These are phyloP conservation scores for Trypanosoma avium DNA, from an alignment of 208 protist genomes.

Conservation along the genomic window DNA sequence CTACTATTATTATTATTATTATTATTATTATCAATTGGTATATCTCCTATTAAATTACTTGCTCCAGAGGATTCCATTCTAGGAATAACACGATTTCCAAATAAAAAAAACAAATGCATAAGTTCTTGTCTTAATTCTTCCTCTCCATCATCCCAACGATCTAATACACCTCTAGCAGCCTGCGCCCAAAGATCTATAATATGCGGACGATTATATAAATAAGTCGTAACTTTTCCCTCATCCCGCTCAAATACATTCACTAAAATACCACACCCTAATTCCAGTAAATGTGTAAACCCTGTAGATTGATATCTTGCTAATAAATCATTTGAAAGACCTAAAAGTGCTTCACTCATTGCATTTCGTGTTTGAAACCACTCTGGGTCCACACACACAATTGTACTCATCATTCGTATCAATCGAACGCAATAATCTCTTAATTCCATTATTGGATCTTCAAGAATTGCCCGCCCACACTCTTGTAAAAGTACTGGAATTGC, in stretches of 20 bases:
- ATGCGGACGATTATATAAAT: conserved; percentile 37
- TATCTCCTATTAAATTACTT: too few relatives aligned
- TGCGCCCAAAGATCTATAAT: conserved; percentile 54
- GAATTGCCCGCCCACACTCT: conserved; percentile 44
- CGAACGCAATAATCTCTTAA: conserved; percentile 30
- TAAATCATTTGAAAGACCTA: conserved; percentile 42
- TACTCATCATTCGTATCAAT: conserved; percentile 60
- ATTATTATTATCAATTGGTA: too few relatives aligned
- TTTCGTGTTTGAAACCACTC: conserved; percentile 44
- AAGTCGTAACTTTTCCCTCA: conserved; percentile 43
- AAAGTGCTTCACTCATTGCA: conserved; percentile 36
- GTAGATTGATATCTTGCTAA: conserved; percentile 25
- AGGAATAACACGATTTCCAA: conserved; percentile 66
- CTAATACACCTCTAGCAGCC: conserved; percentile 43
- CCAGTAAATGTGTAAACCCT: conserved; percentile 39
- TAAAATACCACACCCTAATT: conserved; percentile 61
- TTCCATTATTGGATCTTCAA: conserved; percentile 37
- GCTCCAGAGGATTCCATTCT: background rate
- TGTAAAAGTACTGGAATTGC: conserved; percentile 46
- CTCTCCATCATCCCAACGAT: conserved; percentile 51
- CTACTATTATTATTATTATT: too few relatives aligned
- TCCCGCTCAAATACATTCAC: conserved; percentile 80
- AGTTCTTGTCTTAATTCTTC: conserved; percentile 72
- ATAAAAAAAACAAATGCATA: conserved; percentile 73
- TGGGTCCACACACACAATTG: conserved; percentile 51